A percentile compares a stretch with the other conserved stretches of the same genome.
Evolutionary conservation across 257 asterid genomes (phyloP).

Genomic region (Solanum tarapatanum): DNA sequence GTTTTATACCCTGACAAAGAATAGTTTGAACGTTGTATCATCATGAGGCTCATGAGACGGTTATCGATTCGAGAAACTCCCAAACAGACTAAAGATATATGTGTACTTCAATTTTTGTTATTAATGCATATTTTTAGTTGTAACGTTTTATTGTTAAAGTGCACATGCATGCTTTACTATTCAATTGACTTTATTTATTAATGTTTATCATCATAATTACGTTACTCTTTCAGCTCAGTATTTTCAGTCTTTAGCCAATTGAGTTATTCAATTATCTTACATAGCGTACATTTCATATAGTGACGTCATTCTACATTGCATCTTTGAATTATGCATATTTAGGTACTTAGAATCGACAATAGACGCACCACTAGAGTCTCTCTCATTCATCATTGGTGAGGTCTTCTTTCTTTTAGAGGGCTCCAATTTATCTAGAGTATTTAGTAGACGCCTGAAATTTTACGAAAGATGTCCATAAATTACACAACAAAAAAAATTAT

Average conservation of each 20-base stretch:
- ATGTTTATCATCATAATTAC: too few relatives aligned
- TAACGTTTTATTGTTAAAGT: neutral
- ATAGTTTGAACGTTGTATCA: neutral
- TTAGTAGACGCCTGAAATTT: too few relatives aligned
- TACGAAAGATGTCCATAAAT: too few relatives aligned
- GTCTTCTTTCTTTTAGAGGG: neutral
- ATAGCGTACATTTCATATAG: neutral
- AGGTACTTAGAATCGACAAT: accelerated
- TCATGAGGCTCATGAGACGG: accelerated
- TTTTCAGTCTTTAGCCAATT: too few relatives aligned
- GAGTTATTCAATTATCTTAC: neutral
- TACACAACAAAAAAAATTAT: too few relatives aligned
- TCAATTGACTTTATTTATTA: too few relatives aligned
- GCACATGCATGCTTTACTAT: neutral
- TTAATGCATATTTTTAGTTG: neutral
- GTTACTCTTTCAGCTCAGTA: too few relatives aligned
- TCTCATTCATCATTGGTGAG: neutral
- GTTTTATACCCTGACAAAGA: neutral
- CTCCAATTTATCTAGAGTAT: neutral
- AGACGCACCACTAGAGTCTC: neutral
- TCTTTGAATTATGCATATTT: neutral
- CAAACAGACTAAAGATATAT: too few relatives aligned
- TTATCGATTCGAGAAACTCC: accelerated
- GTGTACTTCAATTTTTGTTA: too few relatives aligned
- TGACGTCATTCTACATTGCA: neutral